A percentile compares a stretch with the other conserved stretches of the same genome.
phyloP scores from a whole-genome alignment of 345 rosid species.

The Eutrema yunnanense region DNA sequence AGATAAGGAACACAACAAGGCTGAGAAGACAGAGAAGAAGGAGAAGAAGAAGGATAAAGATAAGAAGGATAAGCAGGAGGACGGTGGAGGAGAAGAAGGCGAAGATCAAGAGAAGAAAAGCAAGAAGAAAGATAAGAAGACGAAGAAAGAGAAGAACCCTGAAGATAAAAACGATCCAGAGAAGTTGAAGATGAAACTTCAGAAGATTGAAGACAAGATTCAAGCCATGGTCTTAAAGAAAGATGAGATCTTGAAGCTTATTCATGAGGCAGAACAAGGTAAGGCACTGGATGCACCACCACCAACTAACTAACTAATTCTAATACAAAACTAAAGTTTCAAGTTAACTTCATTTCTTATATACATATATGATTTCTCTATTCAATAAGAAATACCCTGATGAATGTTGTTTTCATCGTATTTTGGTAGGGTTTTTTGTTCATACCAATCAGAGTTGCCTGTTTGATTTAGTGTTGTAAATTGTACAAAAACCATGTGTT shows the following conservation, averaged over 20 bases:
- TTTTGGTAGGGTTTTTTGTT: background rate
- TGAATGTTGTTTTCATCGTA: conserved; percentile 1
- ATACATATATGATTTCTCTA: background rate
- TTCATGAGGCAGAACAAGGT: conserved; percentile 37
- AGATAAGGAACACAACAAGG: conserved; percentile 21
- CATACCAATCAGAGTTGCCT: background rate
- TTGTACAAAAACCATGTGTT: background rate
- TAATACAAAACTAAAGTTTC: background rate
- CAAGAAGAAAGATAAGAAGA: conserved; percentile 39
- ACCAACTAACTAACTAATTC: conserved; percentile 17
- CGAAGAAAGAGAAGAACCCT: conserved; percentile 54
- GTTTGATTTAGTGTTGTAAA: background rate
- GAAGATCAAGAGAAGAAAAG: conserved; percentile 36
- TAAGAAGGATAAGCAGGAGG: conserved; percentile 29
- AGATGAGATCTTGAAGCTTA: conserved; percentile 46
- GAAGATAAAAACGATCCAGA: conserved; percentile 66
- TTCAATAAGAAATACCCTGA: conserved; percentile 9
- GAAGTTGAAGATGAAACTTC: conserved; percentile 54
- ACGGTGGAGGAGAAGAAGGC: conserved; percentile 39
- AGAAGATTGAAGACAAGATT: conserved; percentile 62
- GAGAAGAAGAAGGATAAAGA: conserved; percentile 34
- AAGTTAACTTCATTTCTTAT: background rate
- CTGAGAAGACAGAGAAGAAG: conserved; percentile 26
- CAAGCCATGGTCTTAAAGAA: conserved; percentile 47
- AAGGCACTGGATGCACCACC: conserved; percentile 30